Conservation (phyloP, 192 early-diverging fungal genomes). For the Dispira simplex region DNA sequence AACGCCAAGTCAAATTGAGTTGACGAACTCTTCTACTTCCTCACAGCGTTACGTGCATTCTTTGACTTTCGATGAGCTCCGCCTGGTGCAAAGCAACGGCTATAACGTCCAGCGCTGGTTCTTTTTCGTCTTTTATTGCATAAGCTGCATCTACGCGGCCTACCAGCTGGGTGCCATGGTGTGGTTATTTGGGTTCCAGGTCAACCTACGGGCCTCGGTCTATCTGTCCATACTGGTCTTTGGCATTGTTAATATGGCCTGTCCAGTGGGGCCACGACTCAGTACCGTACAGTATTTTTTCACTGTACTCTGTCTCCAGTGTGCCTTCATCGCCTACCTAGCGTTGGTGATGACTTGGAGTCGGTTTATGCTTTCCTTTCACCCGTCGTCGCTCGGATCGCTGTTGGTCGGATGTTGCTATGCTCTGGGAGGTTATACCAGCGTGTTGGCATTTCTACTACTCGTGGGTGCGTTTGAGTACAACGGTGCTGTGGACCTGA, state of each 20-base stretch:
- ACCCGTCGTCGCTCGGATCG: neutral
- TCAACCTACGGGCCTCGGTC: neutral
- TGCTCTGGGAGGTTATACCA: neutral
- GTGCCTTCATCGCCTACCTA: neutral
- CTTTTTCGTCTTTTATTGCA: neutral
- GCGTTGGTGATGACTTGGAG: neutral
- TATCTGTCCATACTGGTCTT: neutral
- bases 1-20: no score
- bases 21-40: no score
- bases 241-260: neutral
- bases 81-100: neutral
- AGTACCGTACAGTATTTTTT: neutral
- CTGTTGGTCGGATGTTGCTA: neutral
- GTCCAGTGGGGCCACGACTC: neutral
- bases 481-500: neutral
- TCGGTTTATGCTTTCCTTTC: neutral
- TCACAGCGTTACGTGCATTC: no score
- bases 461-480: neutral
- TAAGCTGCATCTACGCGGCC: neutral
- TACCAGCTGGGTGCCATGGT: constrained; percentile 5
- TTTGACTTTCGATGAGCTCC: no score
- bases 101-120: neutral
- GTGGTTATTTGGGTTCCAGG: neutral
- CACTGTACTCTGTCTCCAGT: neutral
- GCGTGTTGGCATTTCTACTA: neutral